A percentile compares a stretch with the other conserved stretches of the same genome.
These are phyloP conservation scores for Coix lacrymajobi DNA, from an alignment of 176 grass and related monocot genomes.

Conservation along the genomic window DNA sequence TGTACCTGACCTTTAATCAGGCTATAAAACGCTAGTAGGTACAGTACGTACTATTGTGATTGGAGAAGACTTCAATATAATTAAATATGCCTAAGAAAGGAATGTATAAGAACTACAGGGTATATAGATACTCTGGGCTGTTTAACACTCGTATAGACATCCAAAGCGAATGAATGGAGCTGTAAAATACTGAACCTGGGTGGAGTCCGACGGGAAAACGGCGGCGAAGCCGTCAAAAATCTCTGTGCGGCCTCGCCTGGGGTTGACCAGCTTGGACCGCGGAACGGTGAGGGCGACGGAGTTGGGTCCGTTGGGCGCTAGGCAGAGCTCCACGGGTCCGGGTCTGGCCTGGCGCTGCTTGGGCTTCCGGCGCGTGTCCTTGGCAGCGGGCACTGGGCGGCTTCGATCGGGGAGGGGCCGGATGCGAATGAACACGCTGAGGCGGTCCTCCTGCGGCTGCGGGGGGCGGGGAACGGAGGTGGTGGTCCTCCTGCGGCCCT, in stretches of 20 bases:
- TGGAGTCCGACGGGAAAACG: slow-evolving; percentile 61
- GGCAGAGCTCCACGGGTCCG: slow-evolving; percentile 42
- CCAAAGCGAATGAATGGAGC: too few species aligned
- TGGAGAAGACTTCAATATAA: background rate
- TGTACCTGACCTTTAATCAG: background rate
- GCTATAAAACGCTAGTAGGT: background rate
- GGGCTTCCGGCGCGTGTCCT: slow-evolving; percentile 23
- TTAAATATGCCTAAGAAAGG: background rate
- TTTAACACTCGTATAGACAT: too few species aligned
- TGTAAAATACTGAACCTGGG: slow-evolving; percentile 54
- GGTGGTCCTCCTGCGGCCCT: too few species aligned
- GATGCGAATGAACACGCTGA: slow-evolving; percentile 84
- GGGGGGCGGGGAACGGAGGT: background rate
- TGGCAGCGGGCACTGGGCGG: background rate
- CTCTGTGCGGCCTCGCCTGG: slow-evolving; percentile 57
- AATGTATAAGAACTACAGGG: too few species aligned
- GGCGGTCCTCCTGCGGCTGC: background rate
- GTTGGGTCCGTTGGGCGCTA: slow-evolving; percentile 42
- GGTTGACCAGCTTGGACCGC: slow-evolving; percentile 45
- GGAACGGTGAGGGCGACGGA: slow-evolving; percentile 73
- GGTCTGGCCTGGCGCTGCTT: background rate
- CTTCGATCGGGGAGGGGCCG: slow-evolving; percentile 36
- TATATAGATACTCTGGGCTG: too few species aligned
- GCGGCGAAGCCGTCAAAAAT: slow-evolving; percentile 76
- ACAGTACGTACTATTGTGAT: background rate